Evolutionary conservation across 345 rosid species (phyloP), one percentile per base, ranked within the genome.

Genomic region (Eucalyptus pauciflora): DNA sequence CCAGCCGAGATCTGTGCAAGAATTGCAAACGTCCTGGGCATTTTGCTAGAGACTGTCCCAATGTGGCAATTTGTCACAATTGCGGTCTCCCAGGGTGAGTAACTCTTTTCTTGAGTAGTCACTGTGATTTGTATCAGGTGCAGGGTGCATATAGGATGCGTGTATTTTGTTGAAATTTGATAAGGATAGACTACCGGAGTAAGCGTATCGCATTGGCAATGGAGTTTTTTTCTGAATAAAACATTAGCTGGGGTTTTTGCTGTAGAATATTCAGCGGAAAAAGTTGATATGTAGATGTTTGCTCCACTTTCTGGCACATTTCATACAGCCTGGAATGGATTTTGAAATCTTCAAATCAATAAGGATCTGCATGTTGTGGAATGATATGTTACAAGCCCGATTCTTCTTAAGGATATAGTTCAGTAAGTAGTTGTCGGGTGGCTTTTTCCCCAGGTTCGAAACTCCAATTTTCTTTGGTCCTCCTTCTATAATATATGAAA

Each of bases 21-120:
- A 97, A 97, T 92, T 97, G 99, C 94, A 98, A 95, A 89, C 94
- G 97, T 87, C 99, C 99, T 18, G 99, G 99, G 58, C 99, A 97
- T 91, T 97, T 90, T 92, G 99, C 99, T 88, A 94, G 99, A 92
- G 99, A 97, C 89, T 97, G 99, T 91, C 93, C 99, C 29, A 97
- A 96, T 94, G 99, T 94, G 92, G 97, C 98, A 81, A 96, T 96
- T 89, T 97, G 99, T 93, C 98, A 97, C 94, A 97, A 96, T 89
- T 97, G 99, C 76, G 96, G 98, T 81, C 99, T 96, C 90, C 98
- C 99, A 3, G 99, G 99, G 99, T 97, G 92, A 89, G 92, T 33
- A 89, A 83, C 20, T 33, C 64, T 50, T 45, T 86, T 37, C 85
- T 37, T 62, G 29, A n/a, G 80, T 51, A 56, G 50, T 52, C 51